Base-by-base conservation (phyloP, 2,329 filamentous ascomycete genomes). In the Cercospora nicotianae region DNA sequence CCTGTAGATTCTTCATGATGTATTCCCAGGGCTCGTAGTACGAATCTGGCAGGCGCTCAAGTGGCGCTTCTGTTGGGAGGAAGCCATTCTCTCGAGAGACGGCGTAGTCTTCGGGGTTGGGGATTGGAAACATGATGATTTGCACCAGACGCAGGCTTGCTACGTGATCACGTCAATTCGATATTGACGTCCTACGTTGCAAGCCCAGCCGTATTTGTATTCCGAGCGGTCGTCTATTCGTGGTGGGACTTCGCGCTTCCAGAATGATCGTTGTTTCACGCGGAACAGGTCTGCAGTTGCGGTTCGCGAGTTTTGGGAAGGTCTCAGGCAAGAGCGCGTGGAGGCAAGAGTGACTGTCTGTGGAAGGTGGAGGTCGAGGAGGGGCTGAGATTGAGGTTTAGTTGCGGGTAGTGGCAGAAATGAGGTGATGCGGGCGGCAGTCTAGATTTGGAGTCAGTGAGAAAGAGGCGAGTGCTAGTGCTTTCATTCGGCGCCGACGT, bases 11-110 rank as follows among this genome's bases (percentile, higher is more conserved):
- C 73, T 89, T 87, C 36, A 90, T 87, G 60, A 97, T 86, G 57
- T 90, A 87, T 81, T 99, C 95, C 95, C 95, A 99, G 77, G 93
- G 92, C 79, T 91, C 90, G 81, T 98, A 99, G 83, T 97, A 98
- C 2, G 91, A 87, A 77, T 97, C 91, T 9, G 93, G 91, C 13
- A 99, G 88, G 65, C 87, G 83, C 69, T 92, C 89, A 70, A 98
- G 84, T 51, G 95, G 95, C 39, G 91, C 82, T 71, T 92, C 89
- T 70, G 91, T 85, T 1, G 95, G 93, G 64, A 99, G 87, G 82
- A 99, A 99, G 76, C 95, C 95, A 81, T 93, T 88, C 66, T 88
- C 84, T 69, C 87, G 83, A 72, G 91, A 92, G 79, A 93, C 87
- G 81, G 91, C 92, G 82, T 96, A 96, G 80, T 96, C 90, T 78